These are phyloP conservation scores for Psophocarpus tetragonolobus DNA, from an alignment of 306 rosid species.

Conservation along the genomic window DNA sequence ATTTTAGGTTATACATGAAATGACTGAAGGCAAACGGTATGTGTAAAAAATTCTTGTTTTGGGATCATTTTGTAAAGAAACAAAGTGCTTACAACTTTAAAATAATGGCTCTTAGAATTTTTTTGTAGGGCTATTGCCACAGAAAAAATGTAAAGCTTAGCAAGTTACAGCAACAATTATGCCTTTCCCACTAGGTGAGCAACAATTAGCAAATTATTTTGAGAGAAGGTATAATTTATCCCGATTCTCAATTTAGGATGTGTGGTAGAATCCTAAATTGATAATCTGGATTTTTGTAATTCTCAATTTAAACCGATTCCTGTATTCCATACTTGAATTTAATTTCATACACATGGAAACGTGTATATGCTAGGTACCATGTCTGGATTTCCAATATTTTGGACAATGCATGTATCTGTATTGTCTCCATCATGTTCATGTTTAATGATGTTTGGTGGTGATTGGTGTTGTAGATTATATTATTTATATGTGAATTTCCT, in stretches of 20 bases:
- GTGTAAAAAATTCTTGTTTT: not conserved
- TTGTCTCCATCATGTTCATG: not conserved
- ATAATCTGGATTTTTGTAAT: not conserved
- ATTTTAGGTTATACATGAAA: not conserved
- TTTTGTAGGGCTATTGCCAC: not conserved
- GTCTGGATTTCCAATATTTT: not conserved
- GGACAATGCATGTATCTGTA: not conserved
- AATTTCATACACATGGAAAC: not conserved
- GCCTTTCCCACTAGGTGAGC: not conserved
- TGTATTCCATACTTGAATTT: not conserved
- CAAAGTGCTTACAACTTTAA: not conserved
- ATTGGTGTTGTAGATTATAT: not conserved
- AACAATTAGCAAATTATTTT: not conserved
- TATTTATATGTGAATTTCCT: not conserved
- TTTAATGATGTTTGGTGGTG: slow-evolving; percentile 6
- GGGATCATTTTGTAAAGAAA: not conserved
- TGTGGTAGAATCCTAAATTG: not conserved
- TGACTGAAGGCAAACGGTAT: not conserved
- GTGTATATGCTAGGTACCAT: not conserved
- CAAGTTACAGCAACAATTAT: not conserved
- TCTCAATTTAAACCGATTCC: not conserved
- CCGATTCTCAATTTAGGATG: not conserved
- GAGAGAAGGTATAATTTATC: not conserved
- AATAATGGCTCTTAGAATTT: not conserved
- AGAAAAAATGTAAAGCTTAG: not conserved